A percentile compares a stretch with the other conserved stretches of the same genome.
Conservation (phyloP, 495 filamentous ascomycete genomes). For the Cryomyces antarcticus region DNA sequence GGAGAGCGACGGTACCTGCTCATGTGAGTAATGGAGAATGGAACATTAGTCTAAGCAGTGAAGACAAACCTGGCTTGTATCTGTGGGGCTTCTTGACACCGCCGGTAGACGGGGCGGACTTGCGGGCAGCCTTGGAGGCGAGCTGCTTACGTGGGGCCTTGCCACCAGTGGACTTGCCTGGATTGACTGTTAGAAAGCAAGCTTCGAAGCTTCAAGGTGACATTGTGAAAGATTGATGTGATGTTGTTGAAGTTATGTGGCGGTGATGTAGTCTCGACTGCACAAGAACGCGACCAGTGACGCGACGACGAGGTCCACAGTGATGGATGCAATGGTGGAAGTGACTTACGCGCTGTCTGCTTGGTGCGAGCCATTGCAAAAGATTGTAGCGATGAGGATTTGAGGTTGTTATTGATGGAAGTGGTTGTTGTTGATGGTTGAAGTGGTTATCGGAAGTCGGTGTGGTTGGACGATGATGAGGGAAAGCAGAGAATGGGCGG, state of each 20-base stretch:
- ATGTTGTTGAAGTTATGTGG: constrained; percentile 10
- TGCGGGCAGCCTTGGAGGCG: constrained; percentile 65
- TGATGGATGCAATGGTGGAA: background rate
- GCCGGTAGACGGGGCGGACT: constrained; percentile 54
- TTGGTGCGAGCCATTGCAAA: constrained; percentile 91
- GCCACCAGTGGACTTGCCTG: constrained; percentile 93
- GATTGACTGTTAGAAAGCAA: constrained; percentile 1
- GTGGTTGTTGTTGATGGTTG: constrained; percentile 23
- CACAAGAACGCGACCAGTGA: constrained; percentile 4
- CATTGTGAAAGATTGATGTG: constrained; percentile 9
- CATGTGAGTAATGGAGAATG: constrained; percentile 17
- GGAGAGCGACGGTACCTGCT: constrained; percentile 92
- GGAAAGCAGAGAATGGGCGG: background rate
- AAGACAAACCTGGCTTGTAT: constrained; percentile 83
- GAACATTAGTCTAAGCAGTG: background rate
- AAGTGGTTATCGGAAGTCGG: background rate
- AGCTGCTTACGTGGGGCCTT: constrained; percentile 99
- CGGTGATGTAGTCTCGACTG: constrained; percentile 3
- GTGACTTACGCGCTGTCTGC: constrained; percentile 87
- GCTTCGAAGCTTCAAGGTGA: constrained; percentile 1
- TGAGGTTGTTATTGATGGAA: constrained; percentile 4
- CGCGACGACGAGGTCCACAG: background rate
- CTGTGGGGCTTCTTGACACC: constrained; percentile 99
- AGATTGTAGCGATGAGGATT: constrained; percentile 13
- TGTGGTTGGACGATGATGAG: background rate